Evolutionary conservation across 306 rosid species (phyloP), one percentile per base, ranked within the genome.

Genomic region (Quercus bicolor): DNA sequence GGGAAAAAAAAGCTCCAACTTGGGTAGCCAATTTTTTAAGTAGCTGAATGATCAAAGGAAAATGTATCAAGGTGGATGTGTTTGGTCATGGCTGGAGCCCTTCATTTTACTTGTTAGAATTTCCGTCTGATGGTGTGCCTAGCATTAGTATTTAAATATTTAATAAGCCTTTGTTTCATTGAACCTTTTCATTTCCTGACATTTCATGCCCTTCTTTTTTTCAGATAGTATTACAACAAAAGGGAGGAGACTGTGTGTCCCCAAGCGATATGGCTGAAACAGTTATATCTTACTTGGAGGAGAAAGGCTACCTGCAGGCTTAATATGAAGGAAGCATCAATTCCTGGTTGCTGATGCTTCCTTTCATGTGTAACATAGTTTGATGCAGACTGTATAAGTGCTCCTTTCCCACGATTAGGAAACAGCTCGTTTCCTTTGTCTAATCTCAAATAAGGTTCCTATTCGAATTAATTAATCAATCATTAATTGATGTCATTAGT

Each of bases 141-240:
- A 60, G 51, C 71, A 69, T 77, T 31, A 74, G 61, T 16, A n/a
- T 24, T 64, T 75, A 18, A 69, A 51, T 55, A 75, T 70, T 24
- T 14, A 37, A n/a, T 62, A 6, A 56, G 70, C 48, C 40, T 70
- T 66, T 64, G 3, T 33, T 26, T 77, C 61, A 72, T 68, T 60
- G 20, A 66, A 72, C 64, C 19, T 75, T 68, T 7, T 70, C 48
- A 8, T 4, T 75, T 43, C 59, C 24, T 68, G 31, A 29, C 78
- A 34, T 75, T 73, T 74, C 62, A 56, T 53, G 65, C 57, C 24
- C 59, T 28, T 77, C 53, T 72, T 62, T 54, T 74, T 66, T 86
- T 82, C 94, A 95, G 97, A 89, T 95, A 74, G 80, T 90, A 23
- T 85, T 95, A 86, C 93, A 83, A 75, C 95, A 89, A 69, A 79